Base-by-base conservation (phyloP, 352 stramenopile genomes). In the Phytophthora brassicae region DNA sequence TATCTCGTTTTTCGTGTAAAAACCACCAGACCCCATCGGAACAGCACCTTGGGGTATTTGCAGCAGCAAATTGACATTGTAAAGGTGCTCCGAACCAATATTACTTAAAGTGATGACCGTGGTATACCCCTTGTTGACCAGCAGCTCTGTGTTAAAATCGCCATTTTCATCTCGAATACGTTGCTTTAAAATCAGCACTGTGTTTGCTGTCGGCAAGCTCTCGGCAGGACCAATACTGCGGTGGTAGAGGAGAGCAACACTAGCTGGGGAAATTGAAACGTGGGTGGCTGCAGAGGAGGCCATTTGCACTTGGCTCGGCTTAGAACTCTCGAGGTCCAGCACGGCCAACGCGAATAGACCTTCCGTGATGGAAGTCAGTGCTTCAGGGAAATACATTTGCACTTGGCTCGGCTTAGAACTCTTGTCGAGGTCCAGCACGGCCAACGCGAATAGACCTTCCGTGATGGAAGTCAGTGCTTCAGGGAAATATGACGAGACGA, bases 31-130 rank as follows among this genome's bases (percentile, higher is more conserved):
- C 9, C 47, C 60, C 29, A 89, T 53, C 7, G 81, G 81, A 60
- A 86, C 58, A 20, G 79, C 48, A 16, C 81, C 82, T 54, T 78
- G 68, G 2, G 82, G 82, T 39, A 92, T 86, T 63, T 92, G 82
- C 29, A 87, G 51, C n/a, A 92, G 52, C 28, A 89, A 41, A 17
- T 84, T 78, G 12, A 89, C 46, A 39, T 66, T 56, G 8, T 28
- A 66, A 12, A 74, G 60, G 12, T 66, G 22, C 3, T 56, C 47
- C 0, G 68, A 68, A 7, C 64, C 66, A 56, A 89, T 77, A 50
- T 91, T 91, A 47, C 69, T 89, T 13, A 89, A 44, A 19, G 71
- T 86, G 41, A 90, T 66, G 35, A 83, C 62, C 12, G 56, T 77
- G 1, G 49, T 72, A 46, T 91, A 89, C 38, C 72, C 53, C 23